Evolutionary conservation across 495 filamentous ascomycete species (phyloP).

Genomic region (Schizothecium vesticola): DNA sequence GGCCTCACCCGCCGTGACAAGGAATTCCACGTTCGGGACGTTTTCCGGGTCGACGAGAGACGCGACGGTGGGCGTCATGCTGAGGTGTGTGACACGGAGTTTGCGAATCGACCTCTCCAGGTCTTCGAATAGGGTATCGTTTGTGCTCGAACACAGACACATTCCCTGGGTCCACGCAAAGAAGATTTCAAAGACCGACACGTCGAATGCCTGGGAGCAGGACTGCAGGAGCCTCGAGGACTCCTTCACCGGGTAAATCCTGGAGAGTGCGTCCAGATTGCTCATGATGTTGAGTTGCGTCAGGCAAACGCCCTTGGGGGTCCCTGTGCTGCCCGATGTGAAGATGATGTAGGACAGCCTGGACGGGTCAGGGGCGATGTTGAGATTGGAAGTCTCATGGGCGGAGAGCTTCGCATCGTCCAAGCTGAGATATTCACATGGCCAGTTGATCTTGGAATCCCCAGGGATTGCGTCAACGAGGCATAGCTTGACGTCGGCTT

Average conservation of each 20-base stretch:
- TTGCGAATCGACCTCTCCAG: constrained; percentile 53
- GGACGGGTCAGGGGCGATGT: constrained; percentile 30
- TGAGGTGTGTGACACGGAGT: constrained; percentile 65
- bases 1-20: constrained; percentile 67
- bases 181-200: constrained; percentile 78
- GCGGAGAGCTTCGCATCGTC: constrained; percentile 23
- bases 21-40: constrained; percentile 58
- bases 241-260: constrained; percentile 50
- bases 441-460: constrained; percentile 7
- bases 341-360: constrained; percentile 56
- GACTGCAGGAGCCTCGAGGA: constrained; percentile 59
- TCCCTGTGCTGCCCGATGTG: constrained; percentile 61
- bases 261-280: constrained; percentile 56
- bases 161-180: constrained; percentile 71
- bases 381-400: constrained; percentile 26
- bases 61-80: constrained; percentile 72
- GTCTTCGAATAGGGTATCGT: constrained; percentile 60
- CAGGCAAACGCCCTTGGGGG: constrained; percentile 65
- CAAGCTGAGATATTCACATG: constrained; percentile 33
- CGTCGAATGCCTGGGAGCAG: constrained; percentile 69
- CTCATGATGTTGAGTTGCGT: constrained; percentile 62
- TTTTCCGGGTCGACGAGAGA: constrained; percentile 56
- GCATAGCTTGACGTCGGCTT: constrained; percentile 45
- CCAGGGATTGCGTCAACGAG: constrained; percentile 32
- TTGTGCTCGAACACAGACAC: constrained; percentile 62